These are phyloP conservation scores for Danielozyma ontarioensis DNA, from an alignment of 805 yeast genomes.

Conservation along the genomic window DNA sequence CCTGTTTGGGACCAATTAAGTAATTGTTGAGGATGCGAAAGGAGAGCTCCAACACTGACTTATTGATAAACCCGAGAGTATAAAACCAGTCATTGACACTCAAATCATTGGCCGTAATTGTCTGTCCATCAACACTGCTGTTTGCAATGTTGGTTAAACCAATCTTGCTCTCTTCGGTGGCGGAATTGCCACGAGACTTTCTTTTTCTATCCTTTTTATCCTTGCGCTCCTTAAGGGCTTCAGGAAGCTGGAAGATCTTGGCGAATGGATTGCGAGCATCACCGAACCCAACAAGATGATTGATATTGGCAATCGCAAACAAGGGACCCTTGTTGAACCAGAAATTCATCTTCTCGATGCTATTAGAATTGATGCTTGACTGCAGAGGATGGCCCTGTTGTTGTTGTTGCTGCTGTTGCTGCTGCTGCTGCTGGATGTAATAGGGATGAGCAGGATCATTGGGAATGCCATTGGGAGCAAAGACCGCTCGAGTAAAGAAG, in stretches of 20 bases:
- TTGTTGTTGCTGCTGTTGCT: slow-evolving; percentile 13
- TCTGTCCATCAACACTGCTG: slow-evolving; percentile 29
- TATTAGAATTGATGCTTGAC: slow-evolving; percentile 24
- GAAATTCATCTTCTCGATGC: slow-evolving; percentile 51
- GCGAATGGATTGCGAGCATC: slow-evolving; percentile 74
- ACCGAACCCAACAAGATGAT: slow-evolving; percentile 75
- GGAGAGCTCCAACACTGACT: slow-evolving; percentile 63
- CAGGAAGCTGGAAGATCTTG: slow-evolving; percentile 64
- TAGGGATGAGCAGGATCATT: slow-evolving; percentile 31
- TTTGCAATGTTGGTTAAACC: too few relatives aligned
- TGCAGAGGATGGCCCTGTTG: too few relatives aligned
- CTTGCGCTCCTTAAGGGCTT: slow-evolving; percentile 63
- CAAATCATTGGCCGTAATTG: slow-evolving; percentile 30
- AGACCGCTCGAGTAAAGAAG: slow-evolving; percentile 47
- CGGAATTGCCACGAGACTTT: slow-evolving; percentile 25
- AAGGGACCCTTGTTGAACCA: slow-evolving; percentile 75
- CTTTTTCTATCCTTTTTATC: slow-evolving; percentile 67
- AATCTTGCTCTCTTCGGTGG: slow-evolving; percentile 7
- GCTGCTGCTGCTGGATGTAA: slow-evolving; percentile 23
- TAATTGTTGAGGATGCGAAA: slow-evolving; percentile 63
- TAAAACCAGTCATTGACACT: slow-evolving; percentile 49
- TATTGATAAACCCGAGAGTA: slow-evolving; percentile 50
- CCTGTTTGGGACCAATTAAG: slow-evolving; percentile 63
- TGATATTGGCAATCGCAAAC: slow-evolving; percentile 71
- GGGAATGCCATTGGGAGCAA: slow-evolving; percentile 26